Conservation (phyloP, 192 early-diverging fungal genomes). For the Rhizoclosmatium sp. region DNA sequence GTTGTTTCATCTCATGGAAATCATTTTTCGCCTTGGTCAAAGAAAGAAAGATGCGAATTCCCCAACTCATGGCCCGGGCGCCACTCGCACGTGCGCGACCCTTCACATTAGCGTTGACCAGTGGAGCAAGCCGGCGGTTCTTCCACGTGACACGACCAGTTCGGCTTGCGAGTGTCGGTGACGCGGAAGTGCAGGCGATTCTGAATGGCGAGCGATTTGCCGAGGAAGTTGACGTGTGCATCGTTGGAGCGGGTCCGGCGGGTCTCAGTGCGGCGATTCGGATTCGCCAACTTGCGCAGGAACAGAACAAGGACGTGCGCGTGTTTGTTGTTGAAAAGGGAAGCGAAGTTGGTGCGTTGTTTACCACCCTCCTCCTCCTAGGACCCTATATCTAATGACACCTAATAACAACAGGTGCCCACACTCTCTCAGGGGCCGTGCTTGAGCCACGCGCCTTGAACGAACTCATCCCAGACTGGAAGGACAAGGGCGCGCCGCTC, state of each 20-base stretch:
- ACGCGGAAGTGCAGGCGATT: slow-evolving; percentile 41
- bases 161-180: neutral
- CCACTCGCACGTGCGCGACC: neutral
- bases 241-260: slow-evolving; percentile 94
- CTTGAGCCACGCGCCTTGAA: slow-evolving; percentile 90
- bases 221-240: slow-evolving; percentile 95
- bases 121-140: neutral
- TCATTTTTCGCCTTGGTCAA: no score
- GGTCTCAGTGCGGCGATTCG: slow-evolving; percentile 96
- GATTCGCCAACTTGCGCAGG: slow-evolving; percentile 87
- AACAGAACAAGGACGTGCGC: slow-evolving; percentile 81
- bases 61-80: neutral
- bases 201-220: slow-evolving; percentile 58
- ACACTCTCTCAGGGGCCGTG: slow-evolving; percentile 95
- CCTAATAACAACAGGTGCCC: slow-evolving; percentile 67
- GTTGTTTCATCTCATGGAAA: no score
- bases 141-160: neutral
- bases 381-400: neutral
- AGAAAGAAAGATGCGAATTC: neutral
- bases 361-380: neutral
- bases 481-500: slow-evolving; percentile 92
- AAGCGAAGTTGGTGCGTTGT: slow-evolving; percentile 75
- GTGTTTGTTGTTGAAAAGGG: slow-evolving; percentile 96
- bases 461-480: slow-evolving; percentile 98
- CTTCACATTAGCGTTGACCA: neutral